Conservation (phyloP, 495 filamentous ascomycete genomes). For the Lentithecium fluviatile region DNA sequence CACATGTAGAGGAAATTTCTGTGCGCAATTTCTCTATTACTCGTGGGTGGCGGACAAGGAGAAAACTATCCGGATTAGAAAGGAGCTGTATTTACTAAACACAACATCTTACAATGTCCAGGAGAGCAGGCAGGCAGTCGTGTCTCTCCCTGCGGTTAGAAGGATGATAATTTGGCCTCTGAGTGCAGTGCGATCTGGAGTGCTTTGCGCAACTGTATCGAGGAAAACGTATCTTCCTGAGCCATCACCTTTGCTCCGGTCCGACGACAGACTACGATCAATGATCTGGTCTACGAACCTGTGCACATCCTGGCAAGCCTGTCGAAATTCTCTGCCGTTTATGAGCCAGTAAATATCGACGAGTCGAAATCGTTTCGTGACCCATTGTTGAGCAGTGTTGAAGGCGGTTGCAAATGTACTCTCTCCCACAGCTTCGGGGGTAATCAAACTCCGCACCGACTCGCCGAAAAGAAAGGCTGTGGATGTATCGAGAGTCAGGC, state of each 20-base stretch:
- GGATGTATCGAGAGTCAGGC: conserved; percentile 24
- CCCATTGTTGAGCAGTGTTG: conserved; percentile 42
- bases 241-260: conserved; percentile 13
- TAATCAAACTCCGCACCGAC: conserved; percentile 39
- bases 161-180: conserved; percentile 40
- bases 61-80: conserved; percentile 62
- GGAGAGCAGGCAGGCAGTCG: conserved; percentile 49
- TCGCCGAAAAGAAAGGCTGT: conserved; percentile 24
- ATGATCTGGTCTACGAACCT: conserved; percentile 41
- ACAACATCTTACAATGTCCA: conserved; percentile 11
- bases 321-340: conserved; percentile 38
- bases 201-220: conserved; percentile 21
- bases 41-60: conserved; percentile 44
- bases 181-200: conserved; percentile 44
- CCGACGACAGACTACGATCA: conserved; percentile 36
- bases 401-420: conserved; percentile 44
- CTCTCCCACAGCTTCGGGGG: conserved; percentile 26
- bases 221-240: conserved; percentile 30
- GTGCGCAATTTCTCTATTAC: conserved; percentile 27
- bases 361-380: conserved; percentile 46
- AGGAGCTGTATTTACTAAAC: conserved; percentile 10
- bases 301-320: conserved; percentile 47
- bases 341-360: conserved; percentile 45
- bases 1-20: conserved; percentile 9
- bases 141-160: conserved; percentile 58